These are phyloP conservation scores for Paecilomyces variotii DNA, from an alignment of 2,329 filamentous ascomycete species.

Conservation along the genomic window DNA sequence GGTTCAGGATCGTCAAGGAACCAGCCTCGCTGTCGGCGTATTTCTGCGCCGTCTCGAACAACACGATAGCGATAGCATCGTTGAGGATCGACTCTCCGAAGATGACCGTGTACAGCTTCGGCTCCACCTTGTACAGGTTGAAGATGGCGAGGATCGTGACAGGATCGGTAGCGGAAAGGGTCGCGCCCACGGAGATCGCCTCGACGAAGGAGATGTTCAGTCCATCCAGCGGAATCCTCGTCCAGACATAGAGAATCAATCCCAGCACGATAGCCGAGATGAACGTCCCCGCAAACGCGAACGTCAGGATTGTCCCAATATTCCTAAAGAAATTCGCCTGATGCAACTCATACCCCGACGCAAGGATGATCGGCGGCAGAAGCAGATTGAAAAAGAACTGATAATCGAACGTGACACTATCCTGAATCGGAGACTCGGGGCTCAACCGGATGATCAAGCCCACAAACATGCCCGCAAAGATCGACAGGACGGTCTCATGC, in stretches of 20 bases:
- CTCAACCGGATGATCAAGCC: constrained; percentile 79
- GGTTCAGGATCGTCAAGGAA: constrained; percentile 66
- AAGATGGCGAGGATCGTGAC: constrained; percentile 98
- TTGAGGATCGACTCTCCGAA: constrained; percentile 98
- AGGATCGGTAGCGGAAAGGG: constrained; percentile 90
- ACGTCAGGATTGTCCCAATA: constrained; percentile 93
- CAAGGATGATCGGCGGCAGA: constrained; percentile 95
- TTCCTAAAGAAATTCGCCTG: constrained; percentile 99
- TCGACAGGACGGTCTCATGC: constrained; percentile 96
- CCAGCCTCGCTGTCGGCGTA: constrained; percentile 68
- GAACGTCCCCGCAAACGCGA: constrained; percentile 94
- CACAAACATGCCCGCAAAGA: constrained; percentile 96
- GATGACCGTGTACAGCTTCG: constrained; percentile 96
- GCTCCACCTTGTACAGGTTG: constrained; percentile 98
- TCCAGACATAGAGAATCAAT: constrained; percentile 80
- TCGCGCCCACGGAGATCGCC: constrained; percentile 92
- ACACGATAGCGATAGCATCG: constrained; percentile 94
- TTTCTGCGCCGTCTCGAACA: constrained; percentile 94
- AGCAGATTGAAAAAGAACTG: constrained; percentile 99
- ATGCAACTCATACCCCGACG: constrained; percentile 93
- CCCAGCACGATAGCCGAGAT: constrained; percentile 94
- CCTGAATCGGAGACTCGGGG: constrained; percentile 74
- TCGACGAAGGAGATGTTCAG: constrained; percentile 86
- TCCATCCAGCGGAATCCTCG: constrained; percentile 74
- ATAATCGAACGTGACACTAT: constrained; percentile 92